These are phyloP conservation scores for Pythium coloratum DNA, from an alignment of 352 stramenopile species.

Conservation along the genomic window DNA sequence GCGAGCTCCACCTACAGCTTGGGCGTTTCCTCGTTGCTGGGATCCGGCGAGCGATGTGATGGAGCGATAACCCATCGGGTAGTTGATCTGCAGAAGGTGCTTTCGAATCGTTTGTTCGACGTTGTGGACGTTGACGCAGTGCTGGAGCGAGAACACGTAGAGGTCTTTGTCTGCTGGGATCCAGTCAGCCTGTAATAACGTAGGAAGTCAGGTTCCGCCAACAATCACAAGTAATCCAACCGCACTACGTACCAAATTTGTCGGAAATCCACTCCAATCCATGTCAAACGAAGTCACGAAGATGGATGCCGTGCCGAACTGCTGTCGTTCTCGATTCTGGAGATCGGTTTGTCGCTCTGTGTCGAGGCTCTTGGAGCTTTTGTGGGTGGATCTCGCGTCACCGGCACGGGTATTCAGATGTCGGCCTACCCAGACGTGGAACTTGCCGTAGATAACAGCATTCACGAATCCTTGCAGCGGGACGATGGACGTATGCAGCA, in stretches of 20 bases:
- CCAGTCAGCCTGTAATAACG: constrained; percentile 50
- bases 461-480: constrained; percentile 84
- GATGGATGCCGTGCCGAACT: constrained; percentile 70
- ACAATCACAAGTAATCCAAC: background rate
- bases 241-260: constrained; percentile 45
- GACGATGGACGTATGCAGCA: constrained; percentile 79
- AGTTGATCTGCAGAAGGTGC: constrained; percentile 76
- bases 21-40: constrained; percentile 45
- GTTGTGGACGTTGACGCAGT: constrained; percentile 62
- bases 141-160: constrained; percentile 83
- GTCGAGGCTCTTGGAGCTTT: constrained; percentile 31
- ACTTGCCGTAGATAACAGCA: constrained; percentile 85
- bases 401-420: constrained; percentile 35
- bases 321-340: constrained; percentile 48
- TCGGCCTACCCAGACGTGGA: constrained; percentile 77
- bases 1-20: constrained; percentile 52
- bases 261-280: constrained; percentile 65
- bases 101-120: constrained; percentile 70
- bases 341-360: constrained; percentile 37
- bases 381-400: constrained; percentile 11
- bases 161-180: constrained; percentile 72
- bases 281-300: constrained; percentile 87
- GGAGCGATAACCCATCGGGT: constrained; percentile 73
- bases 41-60: constrained; percentile 82
- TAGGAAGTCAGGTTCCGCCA: background rate